Conservation (phyloP, 306 rosid species). For the Calophaca sinica region DNA sequence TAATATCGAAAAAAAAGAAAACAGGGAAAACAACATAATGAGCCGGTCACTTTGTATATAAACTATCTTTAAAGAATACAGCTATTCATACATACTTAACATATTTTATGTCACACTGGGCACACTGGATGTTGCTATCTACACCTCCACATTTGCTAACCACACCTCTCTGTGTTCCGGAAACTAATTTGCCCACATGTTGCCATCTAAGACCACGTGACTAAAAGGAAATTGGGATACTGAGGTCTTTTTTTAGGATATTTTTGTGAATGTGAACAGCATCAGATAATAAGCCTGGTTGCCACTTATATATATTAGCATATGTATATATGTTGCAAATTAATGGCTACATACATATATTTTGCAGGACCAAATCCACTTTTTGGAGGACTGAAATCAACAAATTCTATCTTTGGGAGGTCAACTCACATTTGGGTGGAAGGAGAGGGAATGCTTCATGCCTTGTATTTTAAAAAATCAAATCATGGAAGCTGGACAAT, state of each 20-base stretch:
- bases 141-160: no score
- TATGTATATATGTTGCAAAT: not conserved
- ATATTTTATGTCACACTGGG: no score
- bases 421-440: slow-evolving; percentile 73
- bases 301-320: not conserved
- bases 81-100: no score
- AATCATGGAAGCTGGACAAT: slow-evolving; percentile 51
- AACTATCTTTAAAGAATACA: not conserved
- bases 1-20: not conserved
- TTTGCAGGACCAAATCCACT: slow-evolving; percentile 76
- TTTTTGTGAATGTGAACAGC: not conserved
- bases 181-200: no score
- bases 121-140: no score
- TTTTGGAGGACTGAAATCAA: slow-evolving; percentile 75
- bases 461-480: slow-evolving; percentile 55
- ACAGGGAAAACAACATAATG: slow-evolving; percentile 11
- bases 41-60: not conserved
- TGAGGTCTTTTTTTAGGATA: not conserved
- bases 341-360: not conserved
- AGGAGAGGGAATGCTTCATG: slow-evolving; percentile 93
- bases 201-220: not conserved
- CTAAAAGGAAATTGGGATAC: not conserved
- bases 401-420: slow-evolving; percentile 66
- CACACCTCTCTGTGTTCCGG: no score
- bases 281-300: not conserved